Base-by-base conservation (phyloP, 139 green algal species). In the Gonium pectorale region DNA sequence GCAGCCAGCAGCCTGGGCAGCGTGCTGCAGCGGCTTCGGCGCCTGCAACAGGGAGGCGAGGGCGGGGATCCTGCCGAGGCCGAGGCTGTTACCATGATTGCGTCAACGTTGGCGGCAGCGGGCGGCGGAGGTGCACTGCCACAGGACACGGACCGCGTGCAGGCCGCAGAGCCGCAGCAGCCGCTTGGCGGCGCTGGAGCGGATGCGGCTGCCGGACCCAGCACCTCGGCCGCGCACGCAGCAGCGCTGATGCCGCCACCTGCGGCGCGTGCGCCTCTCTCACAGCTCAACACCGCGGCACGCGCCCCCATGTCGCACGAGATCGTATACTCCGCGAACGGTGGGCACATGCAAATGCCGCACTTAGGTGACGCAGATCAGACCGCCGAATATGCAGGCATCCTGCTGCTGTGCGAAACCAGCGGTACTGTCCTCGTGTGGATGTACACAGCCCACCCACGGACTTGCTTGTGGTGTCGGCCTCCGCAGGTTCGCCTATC, bases 261-360 rank as follows among this genome's bases (percentile, higher is more conserved):
- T 15, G 59, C 56, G 31, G 27, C 75, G 1, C 75, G 59, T 31
- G 26, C 31, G 27, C 40, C 74, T 6, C 41, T 81, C n/a, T 38
- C 54, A 15, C 9, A 59, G 7, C 41, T 41, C 29, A 72, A 60
- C 29, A 40, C 56, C 19, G 59, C 60, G 29, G 35, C 59, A 24
- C 75, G 75, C 5, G 24, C 7, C 7, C 75, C 75, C 15, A 44
- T 40, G 40, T 6, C 9, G 15, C 31, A 71, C 15, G 75, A 82
- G 59, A 41, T 82, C 29, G 37, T 82, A 3, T 82, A 82, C 56
- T 82, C 75, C 2, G 75, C 59, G 11, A 82, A 82, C 29, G 75
- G 75, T 82, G 46, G 4, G 75, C 49, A 56, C 49, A 56, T 56
- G 49, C 49, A 17, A n/a, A n/a, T n/a, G n/a, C n/a, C n/a, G n/a